A percentile compares a stretch with the other conserved stretches of the same genome.
Conservation (phyloP, 345 rosid genomes). For the Cardiospermum halicacabum region DNA sequence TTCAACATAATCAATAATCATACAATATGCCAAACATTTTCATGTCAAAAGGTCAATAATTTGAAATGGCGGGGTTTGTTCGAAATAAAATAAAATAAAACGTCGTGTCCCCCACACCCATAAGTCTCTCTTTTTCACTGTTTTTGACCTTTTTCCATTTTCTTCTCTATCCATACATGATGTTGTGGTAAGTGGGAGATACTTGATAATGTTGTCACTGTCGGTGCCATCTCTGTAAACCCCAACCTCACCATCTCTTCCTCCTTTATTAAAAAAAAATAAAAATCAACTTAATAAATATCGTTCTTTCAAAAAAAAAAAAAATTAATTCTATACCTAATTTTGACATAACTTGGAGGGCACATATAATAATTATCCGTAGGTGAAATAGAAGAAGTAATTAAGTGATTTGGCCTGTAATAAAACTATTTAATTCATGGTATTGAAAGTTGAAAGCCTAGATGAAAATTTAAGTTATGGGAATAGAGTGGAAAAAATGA, state of each 20-base stretch:
- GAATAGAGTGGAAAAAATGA: too few species aligned
- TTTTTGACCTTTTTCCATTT: slow-evolving; percentile 13
- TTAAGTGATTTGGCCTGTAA: too few species aligned
- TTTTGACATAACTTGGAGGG: background rate
- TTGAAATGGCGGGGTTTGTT: slow-evolving; percentile 13
- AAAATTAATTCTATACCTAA: background rate
- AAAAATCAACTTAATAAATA: too few species aligned
- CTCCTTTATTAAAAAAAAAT: too few species aligned
- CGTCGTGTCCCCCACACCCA: slow-evolving; percentile 55
- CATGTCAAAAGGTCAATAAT: slow-evolving; percentile 38
- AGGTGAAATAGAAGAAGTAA: too few species aligned
- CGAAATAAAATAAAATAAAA: slow-evolving; percentile 12
- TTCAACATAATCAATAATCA: too few species aligned
- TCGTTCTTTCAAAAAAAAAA: background rate
- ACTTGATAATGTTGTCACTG: slow-evolving; percentile 20
- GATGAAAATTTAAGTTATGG: too few species aligned
- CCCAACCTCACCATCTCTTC: slow-evolving; percentile 23
- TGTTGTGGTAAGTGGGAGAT: slow-evolving; percentile 13
- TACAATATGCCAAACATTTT: too few species aligned
- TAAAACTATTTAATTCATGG: too few species aligned
- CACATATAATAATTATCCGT: background rate
- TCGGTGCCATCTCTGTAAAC: slow-evolving; percentile 22
- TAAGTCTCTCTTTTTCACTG: slow-evolving; percentile 29
- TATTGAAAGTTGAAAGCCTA: too few species aligned
- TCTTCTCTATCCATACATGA: slow-evolving; percentile 23